phyloP scores from a whole-genome alignment of 2,329 filamentous ascomycete genomes.

The Annulohypoxylon truncatum region DNA sequence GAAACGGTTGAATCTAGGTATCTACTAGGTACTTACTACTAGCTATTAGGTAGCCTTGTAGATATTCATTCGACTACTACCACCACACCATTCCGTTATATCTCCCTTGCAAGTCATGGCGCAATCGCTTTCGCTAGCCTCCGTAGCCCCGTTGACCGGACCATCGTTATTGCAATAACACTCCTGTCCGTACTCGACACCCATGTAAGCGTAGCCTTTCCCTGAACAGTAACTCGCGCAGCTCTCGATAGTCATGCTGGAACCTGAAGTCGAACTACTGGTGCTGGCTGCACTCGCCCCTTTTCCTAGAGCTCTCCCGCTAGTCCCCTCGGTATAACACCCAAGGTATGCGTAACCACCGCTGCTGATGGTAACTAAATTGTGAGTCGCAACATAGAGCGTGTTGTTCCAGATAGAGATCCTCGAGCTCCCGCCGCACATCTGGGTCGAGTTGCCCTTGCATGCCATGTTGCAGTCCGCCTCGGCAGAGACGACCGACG shows the following conservation, averaged over 20 bases:
- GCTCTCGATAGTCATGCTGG: slow-evolving; percentile 31
- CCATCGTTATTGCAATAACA: slow-evolving; percentile 43
- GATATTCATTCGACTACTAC: slow-evolving; percentile 23
- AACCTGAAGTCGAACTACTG: slow-evolving; percentile 18
- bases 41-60: slow-evolving; percentile 7
- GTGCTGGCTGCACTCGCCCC: slow-evolving; percentile 10
- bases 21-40: neutral
- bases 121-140: slow-evolving; percentile 32
- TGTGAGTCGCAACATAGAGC: slow-evolving; percentile 31
- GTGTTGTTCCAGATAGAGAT: slow-evolving; percentile 40
- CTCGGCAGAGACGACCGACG: slow-evolving; percentile 7
- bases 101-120: slow-evolving; percentile 34
- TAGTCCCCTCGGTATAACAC: slow-evolving; percentile 38
- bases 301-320: slow-evolving; percentile 31
- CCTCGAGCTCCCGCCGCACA: slow-evolving; percentile 35
- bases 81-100: slow-evolving; percentile 33
- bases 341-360: slow-evolving; percentile 31
- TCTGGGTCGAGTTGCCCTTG: slow-evolving; percentile 30
- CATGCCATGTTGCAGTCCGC: slow-evolving; percentile 35
- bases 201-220: slow-evolving; percentile 38
- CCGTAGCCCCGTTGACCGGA: slow-evolving; percentile 24
- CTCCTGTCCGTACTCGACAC: slow-evolving; percentile 39
- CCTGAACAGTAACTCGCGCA: slow-evolving; percentile 35
- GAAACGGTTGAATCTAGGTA: neutral
- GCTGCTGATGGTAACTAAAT: slow-evolving; percentile 19